Evolutionary conservation across 257 asterid genomes (phyloP).

Genomic region (Capsicum baccatum): DNA sequence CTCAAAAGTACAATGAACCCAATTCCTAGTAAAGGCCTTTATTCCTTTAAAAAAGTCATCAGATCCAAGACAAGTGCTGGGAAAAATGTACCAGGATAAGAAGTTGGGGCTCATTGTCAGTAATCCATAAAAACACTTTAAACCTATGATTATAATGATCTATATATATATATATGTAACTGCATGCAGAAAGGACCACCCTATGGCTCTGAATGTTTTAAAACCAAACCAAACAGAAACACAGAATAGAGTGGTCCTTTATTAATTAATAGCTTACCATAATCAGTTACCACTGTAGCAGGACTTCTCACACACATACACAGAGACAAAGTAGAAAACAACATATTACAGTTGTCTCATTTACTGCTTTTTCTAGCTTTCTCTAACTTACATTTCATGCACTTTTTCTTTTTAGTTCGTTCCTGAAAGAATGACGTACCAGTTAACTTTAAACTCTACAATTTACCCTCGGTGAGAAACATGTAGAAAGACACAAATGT

Average conservation of each 20-base stretch:
- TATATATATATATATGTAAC: background rate
- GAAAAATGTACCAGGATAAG: constrained; percentile 25
- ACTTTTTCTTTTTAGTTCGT: background rate
- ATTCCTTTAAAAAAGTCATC: background rate
- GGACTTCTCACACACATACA: background rate
- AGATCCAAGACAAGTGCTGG: constrained; percentile 14
- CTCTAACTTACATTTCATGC: background rate
- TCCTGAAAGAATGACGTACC: too few species aligned
- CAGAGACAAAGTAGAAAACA: background rate
- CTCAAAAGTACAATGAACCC: background rate
- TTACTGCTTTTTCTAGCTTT: background rate
- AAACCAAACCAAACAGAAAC: constrained; percentile 22
- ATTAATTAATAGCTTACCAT: constrained; percentile 15
- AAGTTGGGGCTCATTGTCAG: constrained; percentile 29
- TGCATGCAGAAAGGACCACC: constrained; percentile 43
- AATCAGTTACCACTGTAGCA: constrained; percentile 31
- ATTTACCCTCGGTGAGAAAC: too few species aligned
- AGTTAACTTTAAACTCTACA: too few species aligned
- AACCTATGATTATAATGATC: constrained; percentile 30
- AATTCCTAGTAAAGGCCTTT: background rate
- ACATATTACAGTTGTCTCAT: constrained; percentile 24
- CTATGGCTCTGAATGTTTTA: constrained; percentile 29
- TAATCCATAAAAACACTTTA: constrained; percentile 29
- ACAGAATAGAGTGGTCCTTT: constrained; percentile 46
- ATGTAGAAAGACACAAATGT: too few species aligned